Conservation (phyloP, 148 eudicot genomes). For the Fagopyrum homotropicum region DNA sequence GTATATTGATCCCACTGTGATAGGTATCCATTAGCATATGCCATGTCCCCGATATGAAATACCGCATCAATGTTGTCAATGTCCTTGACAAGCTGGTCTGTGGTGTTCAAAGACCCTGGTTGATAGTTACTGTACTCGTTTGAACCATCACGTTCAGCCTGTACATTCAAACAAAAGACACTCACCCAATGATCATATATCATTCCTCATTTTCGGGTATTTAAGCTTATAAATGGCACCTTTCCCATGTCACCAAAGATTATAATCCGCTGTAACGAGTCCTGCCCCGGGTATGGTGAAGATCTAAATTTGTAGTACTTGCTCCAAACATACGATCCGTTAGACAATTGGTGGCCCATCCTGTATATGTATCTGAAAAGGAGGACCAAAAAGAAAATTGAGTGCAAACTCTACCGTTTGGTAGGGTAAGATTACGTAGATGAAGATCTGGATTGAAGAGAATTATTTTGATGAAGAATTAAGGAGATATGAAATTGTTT, state of each 20-base stretch:
- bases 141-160: slow-evolving; percentile 71
- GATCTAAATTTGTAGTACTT: slow-evolving; percentile 61
- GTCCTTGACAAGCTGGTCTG: slow-evolving; percentile 69
- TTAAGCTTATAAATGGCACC: slow-evolving; percentile 33
- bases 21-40: slow-evolving; percentile 79
- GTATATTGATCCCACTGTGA: slow-evolving; percentile 98
- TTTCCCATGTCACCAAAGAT: slow-evolving; percentile 95
- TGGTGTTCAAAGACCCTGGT: slow-evolving; percentile 81
- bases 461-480: too few relatives aligned
- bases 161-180: slow-evolving; percentile 19
- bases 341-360: slow-evolving; percentile 53
- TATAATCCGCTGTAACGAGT: slow-evolving; percentile 71
- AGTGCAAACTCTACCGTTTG: too few relatives aligned
- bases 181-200: background rate
- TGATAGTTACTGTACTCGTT: slow-evolving; percentile 77
- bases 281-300: slow-evolving; percentile 84
- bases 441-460: too few relatives aligned
- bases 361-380: slow-evolving; percentile 35
- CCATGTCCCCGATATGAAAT: slow-evolving; percentile 77
- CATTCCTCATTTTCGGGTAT: background rate
- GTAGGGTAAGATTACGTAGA: too few relatives aligned
- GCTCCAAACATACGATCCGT: slow-evolving; percentile 72
- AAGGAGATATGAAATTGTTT: too few relatives aligned
- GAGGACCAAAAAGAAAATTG: too few relatives aligned
- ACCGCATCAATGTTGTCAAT: slow-evolving; percentile 65